Evolutionary conservation across 148 eudicot genomes (phyloP).

Genomic region (Vaccinium corymbosum): DNA sequence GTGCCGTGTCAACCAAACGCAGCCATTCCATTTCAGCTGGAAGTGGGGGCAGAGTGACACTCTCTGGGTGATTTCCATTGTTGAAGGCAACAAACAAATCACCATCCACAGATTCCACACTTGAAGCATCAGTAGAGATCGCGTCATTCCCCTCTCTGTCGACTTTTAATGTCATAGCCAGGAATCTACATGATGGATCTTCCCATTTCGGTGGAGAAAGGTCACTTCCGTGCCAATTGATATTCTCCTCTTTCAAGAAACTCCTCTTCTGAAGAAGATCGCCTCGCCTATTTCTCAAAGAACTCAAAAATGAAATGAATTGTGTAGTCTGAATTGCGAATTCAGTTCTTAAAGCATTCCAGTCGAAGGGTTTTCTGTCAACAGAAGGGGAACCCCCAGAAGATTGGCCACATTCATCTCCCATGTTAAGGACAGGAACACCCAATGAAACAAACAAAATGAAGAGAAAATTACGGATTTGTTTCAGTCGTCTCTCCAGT

Average conservation of each 20-base stretch:
- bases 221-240: slow-evolving; percentile 60
- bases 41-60: slow-evolving; percentile 48
- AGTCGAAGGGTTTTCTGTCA: slow-evolving; percentile 62
- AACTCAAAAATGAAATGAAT: slow-evolving; percentile 66
- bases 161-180: slow-evolving; percentile 75
- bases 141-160: slow-evolving; percentile 23
- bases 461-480: slow-evolving; percentile 75
- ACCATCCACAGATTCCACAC: slow-evolving; percentile 21
- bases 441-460: slow-evolving; percentile 78
- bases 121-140: slow-evolving; percentile 13
- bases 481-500: slow-evolving; percentile 80
- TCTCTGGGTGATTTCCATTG: slow-evolving; percentile 42
- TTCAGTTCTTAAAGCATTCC: slow-evolving; percentile 64
- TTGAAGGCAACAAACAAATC: slow-evolving; percentile 72
- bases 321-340: slow-evolving; percentile 66
- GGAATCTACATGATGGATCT: slow-evolving; percentile 61
- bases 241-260: slow-evolving; percentile 62
- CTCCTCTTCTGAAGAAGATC: slow-evolving; percentile 71
- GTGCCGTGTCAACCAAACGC: slow-evolving; percentile 79
- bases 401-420: slow-evolving; percentile 95
- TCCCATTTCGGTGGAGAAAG: slow-evolving; percentile 74
- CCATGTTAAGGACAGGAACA: slow-evolving; percentile 91
- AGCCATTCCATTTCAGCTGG: slow-evolving; percentile 57
- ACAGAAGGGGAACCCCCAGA: slow-evolving; percentile 54
- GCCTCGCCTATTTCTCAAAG: slow-evolving; percentile 53